Evolutionary conservation across 1,284 basidiomycete genomes (phyloP).

Genomic region (Melampsora occidentalis): DNA sequence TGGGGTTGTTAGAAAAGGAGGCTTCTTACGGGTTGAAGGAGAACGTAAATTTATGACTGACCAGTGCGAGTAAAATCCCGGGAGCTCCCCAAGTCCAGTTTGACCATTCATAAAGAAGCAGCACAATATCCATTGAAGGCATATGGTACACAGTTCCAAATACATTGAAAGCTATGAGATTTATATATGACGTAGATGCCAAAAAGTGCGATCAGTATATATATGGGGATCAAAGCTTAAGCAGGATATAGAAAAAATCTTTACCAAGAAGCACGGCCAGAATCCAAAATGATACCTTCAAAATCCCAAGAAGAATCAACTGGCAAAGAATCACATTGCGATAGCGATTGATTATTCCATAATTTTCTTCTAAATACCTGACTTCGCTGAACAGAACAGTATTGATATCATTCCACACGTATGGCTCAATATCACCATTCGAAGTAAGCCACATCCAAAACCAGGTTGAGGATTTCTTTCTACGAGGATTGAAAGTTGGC

Average conservation of each 20-base stretch:
- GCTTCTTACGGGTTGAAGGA: neutral
- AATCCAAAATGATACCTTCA: neutral
- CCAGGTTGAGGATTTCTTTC: neutral
- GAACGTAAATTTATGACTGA: neutral
- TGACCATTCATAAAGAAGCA: neutral
- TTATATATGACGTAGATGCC: neutral
- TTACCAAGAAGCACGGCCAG: neutral
- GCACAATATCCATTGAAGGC: neutral
- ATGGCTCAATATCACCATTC: neutral
- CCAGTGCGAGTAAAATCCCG: neutral
- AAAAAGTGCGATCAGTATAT: neutral
- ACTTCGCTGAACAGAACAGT: neutral
- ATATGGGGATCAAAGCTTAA: neutral
- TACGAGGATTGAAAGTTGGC: neutral
- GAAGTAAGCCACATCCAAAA: neutral
- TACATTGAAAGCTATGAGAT: neutral
- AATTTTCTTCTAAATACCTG: neutral
- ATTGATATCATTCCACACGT: neutral
- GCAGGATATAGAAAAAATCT: neutral
- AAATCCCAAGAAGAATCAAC: neutral
- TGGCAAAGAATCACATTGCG: neutral
- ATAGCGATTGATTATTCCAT: neutral
- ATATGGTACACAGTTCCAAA: neutral
- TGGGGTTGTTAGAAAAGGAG: neutral
- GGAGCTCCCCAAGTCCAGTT: neutral